phyloP scores from a whole-genome alignment of 2,329 filamentous ascomycete species.

The Neofusicoccum ribis region DNA sequence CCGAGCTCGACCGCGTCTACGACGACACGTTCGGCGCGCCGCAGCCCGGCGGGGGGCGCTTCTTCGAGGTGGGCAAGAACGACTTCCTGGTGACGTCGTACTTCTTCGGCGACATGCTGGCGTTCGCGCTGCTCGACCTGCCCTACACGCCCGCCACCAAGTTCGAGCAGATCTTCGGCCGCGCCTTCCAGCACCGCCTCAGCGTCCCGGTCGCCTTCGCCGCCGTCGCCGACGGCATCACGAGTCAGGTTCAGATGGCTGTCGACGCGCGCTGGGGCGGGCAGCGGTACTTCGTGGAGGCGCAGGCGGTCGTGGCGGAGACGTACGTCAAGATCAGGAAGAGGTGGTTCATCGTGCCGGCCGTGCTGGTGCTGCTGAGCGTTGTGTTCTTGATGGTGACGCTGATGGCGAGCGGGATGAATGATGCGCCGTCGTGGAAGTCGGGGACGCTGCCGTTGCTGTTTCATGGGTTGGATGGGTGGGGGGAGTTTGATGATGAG shows the following conservation, averaged over 20 bases:
- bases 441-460: not conserved
- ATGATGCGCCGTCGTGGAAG: not conserved
- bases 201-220: too few species aligned
- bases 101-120: not conserved
- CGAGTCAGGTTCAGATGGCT: too few species aligned
- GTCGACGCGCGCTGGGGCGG: not conserved
- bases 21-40: too few species aligned
- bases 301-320: not conserved
- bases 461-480: not conserved
- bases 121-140: not conserved
- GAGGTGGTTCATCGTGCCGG: not conserved
- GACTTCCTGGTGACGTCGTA: not conserved
- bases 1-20: too few species aligned
- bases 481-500: not conserved
- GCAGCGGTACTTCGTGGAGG: not conserved
- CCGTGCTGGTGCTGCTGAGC: not conserved
- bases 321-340: not conserved
- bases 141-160: not conserved
- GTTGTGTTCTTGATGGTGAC: not conserved
- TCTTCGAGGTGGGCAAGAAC: not conserved
- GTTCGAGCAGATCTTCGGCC: not conserved
- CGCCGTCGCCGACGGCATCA: too few species aligned
- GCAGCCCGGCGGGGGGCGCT: too few species aligned
- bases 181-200: too few species aligned
- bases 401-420: not conserved